A percentile compares a stretch with the other conserved stretches of the same genome.
phyloP scores from a whole-genome alignment of 1,139 yeast species.

The Tardiomyces digboiensis region DNA sequence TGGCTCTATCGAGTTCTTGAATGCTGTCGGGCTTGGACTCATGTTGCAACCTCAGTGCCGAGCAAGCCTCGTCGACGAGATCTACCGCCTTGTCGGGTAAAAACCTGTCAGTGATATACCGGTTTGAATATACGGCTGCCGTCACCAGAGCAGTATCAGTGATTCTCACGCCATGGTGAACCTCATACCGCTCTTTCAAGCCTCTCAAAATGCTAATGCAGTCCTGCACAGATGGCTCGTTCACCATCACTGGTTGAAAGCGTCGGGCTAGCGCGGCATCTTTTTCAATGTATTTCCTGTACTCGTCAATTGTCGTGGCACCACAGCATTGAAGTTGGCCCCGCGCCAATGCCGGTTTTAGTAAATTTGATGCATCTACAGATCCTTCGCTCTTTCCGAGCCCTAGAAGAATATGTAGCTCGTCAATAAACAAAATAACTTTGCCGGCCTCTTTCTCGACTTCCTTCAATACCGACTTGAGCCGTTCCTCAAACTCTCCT shows the following conservation, averaged over 20 bases:
- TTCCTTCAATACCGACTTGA: conserved; percentile 77
- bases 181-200: conserved; percentile 87
- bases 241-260: conserved; percentile 79
- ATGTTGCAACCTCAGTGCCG: conserved; percentile 87
- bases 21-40: conserved; percentile 96
- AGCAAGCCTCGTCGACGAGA: conserved; percentile 94
- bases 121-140: conserved; percentile 82
- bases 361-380: conserved; percentile 87
- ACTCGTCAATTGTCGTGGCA: conserved; percentile 89
- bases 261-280: conserved; percentile 91
- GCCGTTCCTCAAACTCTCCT: conserved; percentile 91
- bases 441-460: conserved; percentile 75
- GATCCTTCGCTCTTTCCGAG: conserved; percentile 94
- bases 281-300: conserved; percentile 77
- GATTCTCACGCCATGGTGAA: conserved; percentile 97
- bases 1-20: conserved; percentile 76
- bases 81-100: conserved; percentile 96
- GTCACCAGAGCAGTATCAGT: conserved; percentile 90
- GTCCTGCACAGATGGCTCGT: conserved; percentile 90
- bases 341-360: conserved; percentile 91
- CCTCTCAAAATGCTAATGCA: conserved; percentile 91
- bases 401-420: conserved; percentile 83
- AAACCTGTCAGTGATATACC: conserved; percentile 87
- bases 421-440: conserved; percentile 84
- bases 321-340: conserved; percentile 94